A percentile compares a stretch with the other conserved stretches of the same genome.
Conservation (phyloP, 2,329 filamentous ascomycete genomes). For the Fusarium oligoseptatum region DNA sequence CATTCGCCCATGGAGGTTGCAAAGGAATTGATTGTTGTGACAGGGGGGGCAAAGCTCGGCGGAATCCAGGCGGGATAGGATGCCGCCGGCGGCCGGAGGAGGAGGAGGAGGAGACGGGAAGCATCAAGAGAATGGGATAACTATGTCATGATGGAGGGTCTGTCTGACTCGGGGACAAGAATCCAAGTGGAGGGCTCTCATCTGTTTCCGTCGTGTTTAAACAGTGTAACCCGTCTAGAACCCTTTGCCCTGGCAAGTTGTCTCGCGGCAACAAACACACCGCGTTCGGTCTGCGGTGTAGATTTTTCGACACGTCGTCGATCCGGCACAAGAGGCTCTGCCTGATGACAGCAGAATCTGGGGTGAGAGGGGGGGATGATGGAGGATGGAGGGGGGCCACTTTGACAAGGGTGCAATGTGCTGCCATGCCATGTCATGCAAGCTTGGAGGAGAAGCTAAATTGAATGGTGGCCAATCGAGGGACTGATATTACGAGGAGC, state of each 20-base stretch:
- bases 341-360: constrained; percentile 36
- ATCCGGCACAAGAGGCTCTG: constrained; percentile 36
- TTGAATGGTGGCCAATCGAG: constrained; percentile 34
- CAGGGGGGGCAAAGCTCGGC: constrained; percentile 14
- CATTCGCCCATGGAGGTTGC: neutral
- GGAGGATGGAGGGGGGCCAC: neutral
- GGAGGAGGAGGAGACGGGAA: neutral
- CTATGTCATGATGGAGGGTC: constrained; percentile 28
- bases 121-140: neutral
- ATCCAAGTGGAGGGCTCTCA: neutral
- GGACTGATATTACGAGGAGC: constrained; percentile 29
- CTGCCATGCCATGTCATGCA: neutral
- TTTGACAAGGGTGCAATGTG: constrained; percentile 34
- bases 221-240: neutral
- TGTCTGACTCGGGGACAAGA: constrained; percentile 18
- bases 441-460: constrained; percentile 15
- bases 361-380: constrained; percentile 22
- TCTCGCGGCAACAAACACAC: neutral
- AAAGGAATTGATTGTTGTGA: constrained; percentile 1
- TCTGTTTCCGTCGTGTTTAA: neutral
- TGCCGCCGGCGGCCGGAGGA: constrained; percentile 34
- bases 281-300: constrained; percentile 31
- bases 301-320: constrained; percentile 17
- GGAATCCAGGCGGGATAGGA: constrained; percentile 22
- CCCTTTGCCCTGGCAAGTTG: neutral